These are phyloP conservation scores for Populus tremula DNA, from an alignment of 345 rosid species.

Conservation along the genomic window DNA sequence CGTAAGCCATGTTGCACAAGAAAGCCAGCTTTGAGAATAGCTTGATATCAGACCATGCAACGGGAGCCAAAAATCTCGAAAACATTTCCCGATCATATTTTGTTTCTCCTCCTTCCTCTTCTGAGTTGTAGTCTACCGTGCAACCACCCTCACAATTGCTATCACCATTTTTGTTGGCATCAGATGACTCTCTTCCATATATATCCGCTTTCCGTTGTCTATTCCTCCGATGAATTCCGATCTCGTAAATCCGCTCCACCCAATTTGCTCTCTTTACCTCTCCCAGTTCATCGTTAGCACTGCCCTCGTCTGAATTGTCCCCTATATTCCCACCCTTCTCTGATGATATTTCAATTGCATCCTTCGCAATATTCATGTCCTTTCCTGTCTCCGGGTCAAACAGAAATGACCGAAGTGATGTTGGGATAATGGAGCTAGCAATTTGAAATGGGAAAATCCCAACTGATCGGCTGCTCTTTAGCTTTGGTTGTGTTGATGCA, in stretches of 20 bases:
- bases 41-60: conserved; percentile 64
- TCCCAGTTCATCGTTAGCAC: conserved; percentile 18
- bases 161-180: conserved; percentile 23
- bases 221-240: conserved; percentile 54
- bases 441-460: conserved; percentile 61
- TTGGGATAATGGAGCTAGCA: conserved; percentile 54
- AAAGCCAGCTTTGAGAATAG: conserved; percentile 74
- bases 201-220: conserved; percentile 27
- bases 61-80: conserved; percentile 43
- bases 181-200: conserved; percentile 20
- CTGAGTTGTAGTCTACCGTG: conserved; percentile 46
- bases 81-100: conserved; percentile 49
- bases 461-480: conserved; percentile 52
- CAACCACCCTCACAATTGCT: conserved; percentile 50
- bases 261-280: conserved; percentile 58
- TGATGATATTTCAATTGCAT: neutral
- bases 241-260: conserved; percentile 68
- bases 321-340: conserved; percentile 25
- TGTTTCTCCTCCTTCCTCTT: conserved; percentile 30
- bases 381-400: conserved; percentile 55
- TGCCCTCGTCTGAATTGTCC: conserved; percentile 21
- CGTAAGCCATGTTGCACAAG: conserved; percentile 83
- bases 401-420: conserved; percentile 45
- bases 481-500: conserved; percentile 43
- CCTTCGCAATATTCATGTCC: conserved; percentile 19